phyloP scores from a whole-genome alignment of 2,329 filamentous ascomycete genomes.

The Cladosporium sp. region DNA sequence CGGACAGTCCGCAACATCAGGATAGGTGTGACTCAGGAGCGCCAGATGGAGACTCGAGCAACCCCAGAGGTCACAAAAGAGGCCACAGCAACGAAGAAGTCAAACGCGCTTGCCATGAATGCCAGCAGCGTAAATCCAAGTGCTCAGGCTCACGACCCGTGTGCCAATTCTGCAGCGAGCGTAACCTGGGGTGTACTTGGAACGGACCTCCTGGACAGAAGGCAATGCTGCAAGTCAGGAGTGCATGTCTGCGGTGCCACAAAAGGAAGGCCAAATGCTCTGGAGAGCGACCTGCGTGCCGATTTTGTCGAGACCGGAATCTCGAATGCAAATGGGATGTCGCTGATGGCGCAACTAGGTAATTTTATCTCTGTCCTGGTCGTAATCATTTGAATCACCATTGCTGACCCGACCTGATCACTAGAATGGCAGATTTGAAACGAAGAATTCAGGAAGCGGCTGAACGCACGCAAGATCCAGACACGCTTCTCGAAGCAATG shows the following conservation, averaged over 20 bases:
- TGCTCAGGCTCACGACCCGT: constrained; percentile 1
- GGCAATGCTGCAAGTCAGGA: background rate
- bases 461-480: constrained; percentile 14
- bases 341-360: background rate
- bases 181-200: background rate
- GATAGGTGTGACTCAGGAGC: no score
- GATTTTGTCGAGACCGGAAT: background rate
- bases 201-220: background rate
- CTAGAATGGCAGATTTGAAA: background rate
- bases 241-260: constrained; percentile 1
- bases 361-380: no score
- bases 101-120: background rate
- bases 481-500: constrained; percentile 17
- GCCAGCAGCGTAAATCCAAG: background rate
- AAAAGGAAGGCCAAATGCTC: constrained; percentile 4
- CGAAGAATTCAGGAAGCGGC: constrained; percentile 13
- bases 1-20: no score
- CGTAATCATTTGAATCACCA: no score
- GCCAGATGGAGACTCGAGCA: background rate
- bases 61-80: background rate
- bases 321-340: background rate
- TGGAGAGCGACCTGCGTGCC: background rate
- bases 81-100: background rate
- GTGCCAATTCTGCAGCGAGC: background rate
- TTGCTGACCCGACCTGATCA: background rate